phyloP scores from a whole-genome alignment of 2,329 filamentous ascomycete genomes.

The Periconia sp. region DNA sequence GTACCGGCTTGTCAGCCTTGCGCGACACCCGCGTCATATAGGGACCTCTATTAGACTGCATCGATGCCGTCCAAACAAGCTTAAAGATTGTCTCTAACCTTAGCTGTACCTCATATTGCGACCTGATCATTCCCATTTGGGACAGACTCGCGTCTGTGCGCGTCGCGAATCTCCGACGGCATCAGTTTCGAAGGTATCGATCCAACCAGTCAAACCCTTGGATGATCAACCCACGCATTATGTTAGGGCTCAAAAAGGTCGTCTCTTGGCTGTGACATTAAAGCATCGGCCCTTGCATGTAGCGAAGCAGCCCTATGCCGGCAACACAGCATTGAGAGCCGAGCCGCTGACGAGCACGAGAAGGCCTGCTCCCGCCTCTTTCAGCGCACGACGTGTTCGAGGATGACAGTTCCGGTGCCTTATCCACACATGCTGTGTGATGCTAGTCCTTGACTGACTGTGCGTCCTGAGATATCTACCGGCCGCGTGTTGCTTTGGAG shows the following conservation, averaged over 20 bases:
- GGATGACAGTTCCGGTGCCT: conserved; percentile 25
- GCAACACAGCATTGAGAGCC: conserved; percentile 37
- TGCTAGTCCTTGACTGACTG: conserved; percentile 19
- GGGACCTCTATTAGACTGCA: neutral
- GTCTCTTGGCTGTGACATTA: conserved; percentile 23
- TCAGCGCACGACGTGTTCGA: conserved; percentile 23
- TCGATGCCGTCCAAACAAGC: neutral
- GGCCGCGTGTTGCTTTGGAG: conserved; percentile 2
- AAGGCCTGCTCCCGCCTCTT: conserved; percentile 6
- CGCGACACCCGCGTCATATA: neutral
- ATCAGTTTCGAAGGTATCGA: conserved; percentile 29
- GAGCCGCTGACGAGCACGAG: conserved; percentile 14
- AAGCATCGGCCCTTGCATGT: conserved; percentile 24
- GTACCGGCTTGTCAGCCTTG: neutral
- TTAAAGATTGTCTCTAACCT: conserved; percentile 12
- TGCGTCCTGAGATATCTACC: conserved; percentile 29
- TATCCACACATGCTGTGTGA: conserved; percentile 25
- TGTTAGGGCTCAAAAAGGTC: conserved; percentile 14
- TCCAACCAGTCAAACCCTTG: conserved; percentile 22
- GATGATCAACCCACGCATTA: conserved; percentile 28
- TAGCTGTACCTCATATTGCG: conserved; percentile 23
- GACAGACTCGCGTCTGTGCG: conserved; percentile 30
- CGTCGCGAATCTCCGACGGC: conserved; percentile 39
- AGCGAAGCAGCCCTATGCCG: conserved; percentile 27
- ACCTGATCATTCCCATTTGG: conserved; percentile 15